Conservation (phyloP, 768 basidiomycete genomes). For the Clitopilus passeckerianus region DNA sequence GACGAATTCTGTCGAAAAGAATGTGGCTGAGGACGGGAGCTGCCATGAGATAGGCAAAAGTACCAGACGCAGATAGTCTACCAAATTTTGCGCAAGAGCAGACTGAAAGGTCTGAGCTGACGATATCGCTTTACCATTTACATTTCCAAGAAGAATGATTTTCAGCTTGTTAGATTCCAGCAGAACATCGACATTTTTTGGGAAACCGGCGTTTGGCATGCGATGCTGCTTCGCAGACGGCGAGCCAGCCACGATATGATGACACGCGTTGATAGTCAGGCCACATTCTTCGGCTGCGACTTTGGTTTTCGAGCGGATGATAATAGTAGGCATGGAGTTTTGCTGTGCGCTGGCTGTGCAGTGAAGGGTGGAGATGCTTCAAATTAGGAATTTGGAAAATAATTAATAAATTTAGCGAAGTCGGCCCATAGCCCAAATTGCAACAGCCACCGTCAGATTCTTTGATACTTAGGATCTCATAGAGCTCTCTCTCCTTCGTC, state of each 20-base stretch:
- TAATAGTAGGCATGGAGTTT: constrained; percentile 24
- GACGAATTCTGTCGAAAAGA: constrained; percentile 43
- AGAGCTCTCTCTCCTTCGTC: constrained; percentile 8
- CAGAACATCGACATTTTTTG: constrained; percentile 41
- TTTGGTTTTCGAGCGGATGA: constrained; percentile 30
- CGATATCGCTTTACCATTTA: constrained; percentile 38
- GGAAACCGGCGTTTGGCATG: constrained; percentile 31
- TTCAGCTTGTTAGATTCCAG: constrained; percentile 39
- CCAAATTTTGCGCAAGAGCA: constrained; percentile 43
- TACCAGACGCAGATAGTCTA: constrained; percentile 47
- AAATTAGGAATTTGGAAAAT: constrained; percentile 6
- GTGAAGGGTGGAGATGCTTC: neutral
- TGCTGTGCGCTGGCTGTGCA: neutral
- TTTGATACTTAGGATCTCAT: constrained; percentile 9
- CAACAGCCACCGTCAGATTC: constrained; percentile 17
- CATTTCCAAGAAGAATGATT: constrained; percentile 48
- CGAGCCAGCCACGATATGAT: constrained; percentile 31
- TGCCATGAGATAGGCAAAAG: constrained; percentile 4
- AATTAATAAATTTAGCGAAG: constrained; percentile 4
- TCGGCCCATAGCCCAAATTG: constrained; percentile 19
- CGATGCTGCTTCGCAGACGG: constrained; percentile 19
- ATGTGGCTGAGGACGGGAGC: neutral
- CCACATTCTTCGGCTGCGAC: constrained; percentile 36
- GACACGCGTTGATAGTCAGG: constrained; percentile 41
- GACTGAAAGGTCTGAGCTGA: constrained; percentile 40